phyloP scores from a whole-genome alignment of 2,329 filamentous ascomycete genomes.

The Knufia fluminis region DNA sequence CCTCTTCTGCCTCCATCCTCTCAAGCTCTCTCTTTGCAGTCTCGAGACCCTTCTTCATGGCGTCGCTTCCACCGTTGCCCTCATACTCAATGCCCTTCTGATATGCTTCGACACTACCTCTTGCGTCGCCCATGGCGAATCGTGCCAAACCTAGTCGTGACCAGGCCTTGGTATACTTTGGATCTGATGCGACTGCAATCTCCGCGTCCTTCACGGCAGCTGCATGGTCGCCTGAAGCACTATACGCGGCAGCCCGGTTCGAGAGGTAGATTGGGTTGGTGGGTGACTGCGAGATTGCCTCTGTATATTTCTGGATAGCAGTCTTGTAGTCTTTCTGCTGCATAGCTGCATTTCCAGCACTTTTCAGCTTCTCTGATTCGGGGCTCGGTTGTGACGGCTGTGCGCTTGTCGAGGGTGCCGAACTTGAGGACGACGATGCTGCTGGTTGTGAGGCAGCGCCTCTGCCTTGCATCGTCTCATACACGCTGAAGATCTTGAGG shows the following conservation, averaged over 20 bases:
- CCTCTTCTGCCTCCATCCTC: conserved; percentile 56
- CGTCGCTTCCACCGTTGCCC: conserved; percentile 85
- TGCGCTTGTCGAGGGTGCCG: conserved; percentile 32
- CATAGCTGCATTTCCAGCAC: conserved; percentile 89
- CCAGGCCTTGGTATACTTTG: conserved; percentile 96
- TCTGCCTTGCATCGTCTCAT: conserved; percentile 82
- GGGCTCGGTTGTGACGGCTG: conserved; percentile 39
- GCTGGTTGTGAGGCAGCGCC: conserved; percentile 36
- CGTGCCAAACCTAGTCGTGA: conserved; percentile 81
- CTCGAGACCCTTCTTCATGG: conserved; percentile 95
- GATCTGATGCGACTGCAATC: conserved; percentile 77
- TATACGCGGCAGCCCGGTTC: conserved; percentile 92
- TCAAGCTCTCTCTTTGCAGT: conserved; percentile 82
- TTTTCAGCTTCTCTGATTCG: conserved; percentile 81
- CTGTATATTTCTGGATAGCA: conserved; percentile 79
- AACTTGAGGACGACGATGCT: conserved; percentile 33
- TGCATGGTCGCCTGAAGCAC: conserved; percentile 72
- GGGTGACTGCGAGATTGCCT: conserved; percentile 72
- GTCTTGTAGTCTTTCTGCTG: conserved; percentile 76
- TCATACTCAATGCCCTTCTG: conserved; percentile 85
- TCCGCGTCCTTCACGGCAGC: conserved; percentile 82
- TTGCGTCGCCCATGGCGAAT: conserved; percentile 83
- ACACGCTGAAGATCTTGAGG: conserved; percentile 84
- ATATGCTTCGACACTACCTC: conserved; percentile 92
- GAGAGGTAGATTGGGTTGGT: conserved; percentile 93